Percentiles rank a stretch among this genome's conserved stretches.
phyloP scores from a whole-genome alignment of 2,329 filamentous ascomycete species.

The Trichoderma gracile region DNA sequence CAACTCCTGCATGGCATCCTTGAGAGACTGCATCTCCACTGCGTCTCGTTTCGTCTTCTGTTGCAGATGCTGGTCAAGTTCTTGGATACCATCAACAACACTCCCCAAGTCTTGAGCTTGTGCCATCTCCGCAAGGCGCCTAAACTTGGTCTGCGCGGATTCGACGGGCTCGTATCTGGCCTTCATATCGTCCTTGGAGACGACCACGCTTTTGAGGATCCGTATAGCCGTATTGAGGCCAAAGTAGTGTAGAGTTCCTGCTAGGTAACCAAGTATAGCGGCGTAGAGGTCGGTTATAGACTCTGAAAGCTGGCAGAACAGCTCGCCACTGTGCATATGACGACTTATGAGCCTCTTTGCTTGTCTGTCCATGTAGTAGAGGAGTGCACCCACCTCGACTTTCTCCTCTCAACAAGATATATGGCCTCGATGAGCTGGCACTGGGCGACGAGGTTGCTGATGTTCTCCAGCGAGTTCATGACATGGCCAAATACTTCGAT shows the following conservation, averaged over 20 bases:
- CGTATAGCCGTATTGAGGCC: neutral
- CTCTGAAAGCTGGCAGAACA: slow-evolving; percentile 1
- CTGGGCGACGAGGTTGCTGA: slow-evolving; percentile 13
- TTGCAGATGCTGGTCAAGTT: neutral
- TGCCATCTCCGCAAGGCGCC: slow-evolving; percentile 4
- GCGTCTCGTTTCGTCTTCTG: neutral
- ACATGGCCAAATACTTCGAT: slow-evolving; percentile 11
- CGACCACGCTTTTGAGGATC: slow-evolving; percentile 5
- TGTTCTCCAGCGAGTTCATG: slow-evolving; percentile 8
- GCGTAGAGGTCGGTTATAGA: slow-evolving; percentile 9
- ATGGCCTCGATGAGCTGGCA: slow-evolving; percentile 7
- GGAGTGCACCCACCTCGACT: neutral
- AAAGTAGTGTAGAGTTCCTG: neutral
- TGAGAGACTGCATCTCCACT: neutral
- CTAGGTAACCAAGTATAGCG: slow-evolving; percentile 4
- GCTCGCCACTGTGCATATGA: neutral
- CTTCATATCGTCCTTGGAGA: slow-evolving; percentile 7
- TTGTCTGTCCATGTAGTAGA: neutral
- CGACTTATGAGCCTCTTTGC: neutral
- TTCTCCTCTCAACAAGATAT: slow-evolving; percentile 1
- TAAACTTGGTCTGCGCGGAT: neutral
- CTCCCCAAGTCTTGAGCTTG: slow-evolving; percentile 8
- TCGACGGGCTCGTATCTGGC: slow-evolving; percentile 9
- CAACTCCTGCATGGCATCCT: neutral
- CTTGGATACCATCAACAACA: neutral